Percentiles rank a stretch among this genome's conserved stretches.
Evolutionary conservation across 768 basidiomycete species (phyloP).

Genomic region (Baorangia bicolor): DNA sequence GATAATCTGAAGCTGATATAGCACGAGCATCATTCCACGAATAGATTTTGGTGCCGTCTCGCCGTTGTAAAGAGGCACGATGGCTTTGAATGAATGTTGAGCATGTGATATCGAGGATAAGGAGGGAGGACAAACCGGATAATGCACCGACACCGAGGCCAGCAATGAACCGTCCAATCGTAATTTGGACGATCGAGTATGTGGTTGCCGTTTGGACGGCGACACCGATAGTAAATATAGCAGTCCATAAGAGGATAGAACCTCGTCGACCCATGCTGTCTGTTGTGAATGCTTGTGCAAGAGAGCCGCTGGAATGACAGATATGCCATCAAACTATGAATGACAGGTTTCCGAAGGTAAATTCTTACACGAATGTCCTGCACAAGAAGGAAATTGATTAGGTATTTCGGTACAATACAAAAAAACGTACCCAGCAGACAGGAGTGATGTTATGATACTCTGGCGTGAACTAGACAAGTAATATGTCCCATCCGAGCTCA

Average conservation of each 20-base stretch:
- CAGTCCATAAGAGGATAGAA: conserved; percentile 15
- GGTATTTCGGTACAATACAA: neutral
- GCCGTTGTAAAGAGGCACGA: conserved; percentile 71
- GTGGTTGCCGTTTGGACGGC: conserved; percentile 15
- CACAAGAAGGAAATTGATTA: neutral
- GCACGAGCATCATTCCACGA: conserved; percentile 66
- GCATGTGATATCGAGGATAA: neutral
- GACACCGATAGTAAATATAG: conserved; percentile 14
- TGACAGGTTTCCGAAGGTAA: too few relatives aligned
- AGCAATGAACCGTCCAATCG: conserved; percentile 12
- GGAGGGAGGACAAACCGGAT: conserved; percentile 1
- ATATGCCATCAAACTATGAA: neutral
- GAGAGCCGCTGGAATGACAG: conserved; percentile 45
- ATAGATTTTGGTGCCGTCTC: conserved; percentile 75
- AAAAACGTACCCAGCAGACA: conserved; percentile 12
- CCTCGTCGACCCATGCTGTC: conserved; percentile 17
- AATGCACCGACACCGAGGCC: conserved; percentile 17
- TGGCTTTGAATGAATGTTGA: conserved; percentile 33
- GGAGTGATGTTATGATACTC: conserved; percentile 17
- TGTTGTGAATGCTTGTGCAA: conserved; percentile 50
- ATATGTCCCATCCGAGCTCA: conserved; percentile 6
- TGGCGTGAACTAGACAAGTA: conserved; percentile 17
- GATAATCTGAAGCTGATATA: conserved; percentile 78
- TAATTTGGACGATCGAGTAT: conserved; percentile 12
- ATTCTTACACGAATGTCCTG: conserved; percentile 15